Evolutionary conservation across 495 filamentous ascomycete genomes (phyloP), one percentile per base, ranked within the genome.

Genomic region (Lasiosphaeris hirsuta): DNA sequence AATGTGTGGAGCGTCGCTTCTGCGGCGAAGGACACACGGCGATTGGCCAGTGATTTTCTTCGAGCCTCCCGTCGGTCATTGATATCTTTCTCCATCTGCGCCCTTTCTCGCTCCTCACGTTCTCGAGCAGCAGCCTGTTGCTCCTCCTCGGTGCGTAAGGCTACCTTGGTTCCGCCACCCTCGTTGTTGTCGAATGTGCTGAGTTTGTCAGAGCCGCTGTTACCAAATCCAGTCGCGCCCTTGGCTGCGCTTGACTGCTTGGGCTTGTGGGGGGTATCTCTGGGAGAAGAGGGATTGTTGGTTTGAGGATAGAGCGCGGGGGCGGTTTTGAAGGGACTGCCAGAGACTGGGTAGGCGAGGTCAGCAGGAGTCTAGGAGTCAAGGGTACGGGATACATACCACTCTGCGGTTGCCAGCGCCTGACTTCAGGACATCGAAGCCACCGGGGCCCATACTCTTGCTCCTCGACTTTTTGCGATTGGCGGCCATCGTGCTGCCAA

Each of bases 1-100:
- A 96, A 99, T 3, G 94, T 99, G 68, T 99, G 94, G 35, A 99
- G 76, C 8, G 94, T 99, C 11, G 94, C 94, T 72, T 99, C 94
- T 1, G 94, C 94, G 5, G 94, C 94, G 67, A 99, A 99, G 0
- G 93, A 97, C 39, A 99, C 94, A 56, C 94, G 85, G 64, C 95
- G 89, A 71, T 94, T 93, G 35, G 90, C 91, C 58, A 96, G 81
- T 1, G 92, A 97, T 64, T 96, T 97, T 41, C 94, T 81, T 46
- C 95, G 85, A 34, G 90, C 92, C 56, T 94, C 94, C 54, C 90
- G 78, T 34, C 87, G 81, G 52, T 90, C 85, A 30, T 86, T 78
- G 53, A 90, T 81, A 51, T 86, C 84, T 50, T 86, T 86, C 68
- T 90, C 86, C 10, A 86, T 64, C 57, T 84, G 75, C 7, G 75